Base-by-base conservation (phyloP, 371 early-diverging fungal genomes). In the Mortierella sp. region DNA sequence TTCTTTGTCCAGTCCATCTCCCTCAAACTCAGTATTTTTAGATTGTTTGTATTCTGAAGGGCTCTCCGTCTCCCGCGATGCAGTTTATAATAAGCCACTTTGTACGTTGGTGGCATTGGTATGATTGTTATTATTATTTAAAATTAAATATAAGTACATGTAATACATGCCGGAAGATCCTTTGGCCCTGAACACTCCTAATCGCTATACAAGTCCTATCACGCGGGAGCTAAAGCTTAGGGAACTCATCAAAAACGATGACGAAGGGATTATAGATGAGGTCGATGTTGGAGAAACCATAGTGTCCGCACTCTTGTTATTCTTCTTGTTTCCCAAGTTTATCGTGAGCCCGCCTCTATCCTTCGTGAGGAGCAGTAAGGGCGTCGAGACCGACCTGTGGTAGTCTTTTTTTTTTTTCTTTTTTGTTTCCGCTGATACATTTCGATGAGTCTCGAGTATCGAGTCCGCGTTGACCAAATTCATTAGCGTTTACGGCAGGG, bases 381-480 rank as follows among this genome's bases (percentile, higher is more conserved):
- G 78, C 5, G 69, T 58, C 11, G 79, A 79, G 45, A 67, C 65
- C 21, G 79, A 79, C 45, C 73, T 36, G 41, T 74, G 67, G 47
- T 69, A 74, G 0, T 43, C 65, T 13, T 55, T 19, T 32, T 48
- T 52, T 19, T 60, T 43, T 63, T 13, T 55, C 24, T 32, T 48
- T 52, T 19, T 60, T 71, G 38, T 11, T 52, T 16, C 62, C 41
- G 13, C 67, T 65, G 8, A 43, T 52, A 10, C 62, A 48, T 15
- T 43, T 57, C 16, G 73, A 24, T 13, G 40, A 50, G 5, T 40
- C 52, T 4, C 69, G 60, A 7, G 58, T 19, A 16, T 58, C 69
- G 4, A 19, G 11, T 21, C 45, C 43, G 1, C 57, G 32, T 21
- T 19, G 50, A 8, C 32, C 55, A 38, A 24, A 33, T 24, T 53